Percentiles rank a stretch among this genome's conserved stretches.
Conservation (phyloP, 257 asterid genomes). For the Prunella vulgaris region DNA sequence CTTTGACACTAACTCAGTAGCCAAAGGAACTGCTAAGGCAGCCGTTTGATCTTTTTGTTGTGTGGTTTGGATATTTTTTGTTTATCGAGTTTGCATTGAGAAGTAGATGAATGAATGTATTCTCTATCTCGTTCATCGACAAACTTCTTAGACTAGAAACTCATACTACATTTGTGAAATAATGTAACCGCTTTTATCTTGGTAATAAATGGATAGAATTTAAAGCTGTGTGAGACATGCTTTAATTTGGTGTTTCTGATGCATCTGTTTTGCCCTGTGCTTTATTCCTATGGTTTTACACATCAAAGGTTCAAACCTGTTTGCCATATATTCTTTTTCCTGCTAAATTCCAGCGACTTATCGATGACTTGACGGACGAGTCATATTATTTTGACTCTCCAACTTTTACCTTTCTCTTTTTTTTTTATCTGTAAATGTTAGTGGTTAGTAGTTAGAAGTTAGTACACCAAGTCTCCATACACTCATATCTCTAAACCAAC, state of each 20-base stretch:
- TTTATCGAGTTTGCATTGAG: neutral
- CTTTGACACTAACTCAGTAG: conserved; percentile 52
- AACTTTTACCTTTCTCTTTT: no score
- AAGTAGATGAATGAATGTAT: neutral
- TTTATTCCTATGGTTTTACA: neutral
- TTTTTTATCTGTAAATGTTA: no score
- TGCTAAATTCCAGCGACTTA: no score
- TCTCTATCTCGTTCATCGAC: neutral
- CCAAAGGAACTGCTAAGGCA: conserved; percentile 39
- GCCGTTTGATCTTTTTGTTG: conserved; percentile 37
- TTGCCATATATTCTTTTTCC: no score
- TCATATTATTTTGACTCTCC: no score
- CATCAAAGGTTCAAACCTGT: neutral
- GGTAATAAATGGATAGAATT: neutral
- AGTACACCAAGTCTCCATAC: no score
- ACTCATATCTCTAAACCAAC: no score
- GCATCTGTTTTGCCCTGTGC: neutral
- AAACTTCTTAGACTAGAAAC: neutral
- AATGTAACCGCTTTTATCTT: neutral
- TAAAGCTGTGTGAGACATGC: neutral
- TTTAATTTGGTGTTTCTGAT: neutral
- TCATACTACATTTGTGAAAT: neutral
- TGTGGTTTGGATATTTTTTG: neutral
- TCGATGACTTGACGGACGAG: no score
- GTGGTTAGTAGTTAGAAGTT: no score